Base-by-base conservation (phyloP, 2,329 filamentous ascomycete genomes). In the Ophiognomonia clavigignenti-juglandacearum region DNA sequence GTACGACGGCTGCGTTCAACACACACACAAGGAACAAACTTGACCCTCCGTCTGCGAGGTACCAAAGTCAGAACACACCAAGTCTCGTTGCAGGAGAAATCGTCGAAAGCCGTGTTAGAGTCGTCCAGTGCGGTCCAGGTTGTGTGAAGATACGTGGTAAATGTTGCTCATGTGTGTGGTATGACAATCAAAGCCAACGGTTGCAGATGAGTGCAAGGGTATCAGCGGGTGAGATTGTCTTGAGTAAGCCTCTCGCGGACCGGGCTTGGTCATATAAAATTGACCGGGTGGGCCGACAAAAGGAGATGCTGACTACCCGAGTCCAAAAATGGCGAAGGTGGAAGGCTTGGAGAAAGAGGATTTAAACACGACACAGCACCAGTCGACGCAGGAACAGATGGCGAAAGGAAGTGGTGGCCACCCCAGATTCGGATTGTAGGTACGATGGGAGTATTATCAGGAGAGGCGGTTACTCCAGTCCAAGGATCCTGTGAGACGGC, bases 81-180 rank as follows among this genome's bases (percentile, higher is more conserved):
- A 40, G 19, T 39, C 20, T 18, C 18, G 27, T 19, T n/a, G 37
- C 22, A 23, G 22, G 34, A n/a, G 26, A 18, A 10, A 23, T 14
- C 23, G 20, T 18, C 14, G 24, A 26, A 20, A 6, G 14, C 18
- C 27, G 20, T 19, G 20, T 26, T n/a, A 45, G 34, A 34, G 34
- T 31, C n/a, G n/a, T n/a, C n/a, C n/a, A n/a, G n/a, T n/a, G n/a
- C n/a, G n/a, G n/a, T n/a, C n/a, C n/a, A n/a, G n/a, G n/a, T n/a
- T n/a, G n/a, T n/a, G n/a, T n/a, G n/a, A n/a, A n/a, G n/a, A n/a
- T 20, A 11, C 19, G 41, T 35, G 14, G 23, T 38, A 35, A 37
- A 29, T 24, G 24, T n/a, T 8, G 37, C 26, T 39, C 44, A 41
- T 38, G 26, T 51, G 41, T 22, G 23, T 47, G 48, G 48, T 51